phyloP scores from a whole-genome alignment of 2,329 filamentous ascomycete species.

The Fusarium acutatum region DNA sequence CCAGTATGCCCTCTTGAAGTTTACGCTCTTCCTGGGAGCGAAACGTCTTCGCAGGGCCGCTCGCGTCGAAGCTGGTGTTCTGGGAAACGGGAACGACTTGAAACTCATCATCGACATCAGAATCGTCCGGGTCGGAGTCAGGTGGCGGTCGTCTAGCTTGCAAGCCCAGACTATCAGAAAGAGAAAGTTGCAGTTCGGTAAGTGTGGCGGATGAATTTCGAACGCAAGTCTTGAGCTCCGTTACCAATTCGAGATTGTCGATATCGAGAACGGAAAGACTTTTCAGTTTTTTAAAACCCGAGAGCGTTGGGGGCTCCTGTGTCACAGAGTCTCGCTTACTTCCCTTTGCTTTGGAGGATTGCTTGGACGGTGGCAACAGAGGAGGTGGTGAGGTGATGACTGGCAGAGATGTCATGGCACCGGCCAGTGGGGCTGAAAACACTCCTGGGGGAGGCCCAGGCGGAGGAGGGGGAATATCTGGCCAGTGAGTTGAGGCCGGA shows the following conservation, averaged over 20 bases:
- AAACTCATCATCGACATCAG: slow-evolving; percentile 65
- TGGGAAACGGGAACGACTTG: slow-evolving; percentile 52
- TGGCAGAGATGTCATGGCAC: slow-evolving; percentile 18
- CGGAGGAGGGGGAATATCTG: slow-evolving; percentile 38
- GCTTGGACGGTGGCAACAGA: slow-evolving; percentile 49
- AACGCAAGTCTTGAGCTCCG: slow-evolving; percentile 65
- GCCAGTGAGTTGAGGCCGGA: slow-evolving; percentile 46
- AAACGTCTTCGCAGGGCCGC: slow-evolving; percentile 55
- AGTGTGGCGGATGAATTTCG: slow-evolving; percentile 63
- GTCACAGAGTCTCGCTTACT: slow-evolving; percentile 44
- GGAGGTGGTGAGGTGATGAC: slow-evolving; percentile 40
- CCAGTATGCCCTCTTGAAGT: slow-evolving; percentile 62
- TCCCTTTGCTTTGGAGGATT: slow-evolving; percentile 45
- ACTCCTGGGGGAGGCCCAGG: slow-evolving; percentile 28
- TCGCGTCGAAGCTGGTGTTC: slow-evolving; percentile 47
- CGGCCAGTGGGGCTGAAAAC: slow-evolving; percentile 26
- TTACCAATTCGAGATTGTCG: slow-evolving; percentile 63
- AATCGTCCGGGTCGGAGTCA: slow-evolving; percentile 56
- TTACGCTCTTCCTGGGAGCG: slow-evolving; percentile 63
- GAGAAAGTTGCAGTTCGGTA: slow-evolving; percentile 64
- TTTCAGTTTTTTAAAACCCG: slow-evolving; percentile 64
- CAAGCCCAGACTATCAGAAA: slow-evolving; percentile 62
- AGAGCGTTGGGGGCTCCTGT: slow-evolving; percentile 62
- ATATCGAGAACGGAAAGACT: slow-evolving; percentile 67
- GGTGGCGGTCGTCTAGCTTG: slow-evolving; percentile 49